These are phyloP conservation scores for Periconia digitata DNA, from an alignment of 2,329 filamentous ascomycete genomes.

Conservation along the genomic window DNA sequence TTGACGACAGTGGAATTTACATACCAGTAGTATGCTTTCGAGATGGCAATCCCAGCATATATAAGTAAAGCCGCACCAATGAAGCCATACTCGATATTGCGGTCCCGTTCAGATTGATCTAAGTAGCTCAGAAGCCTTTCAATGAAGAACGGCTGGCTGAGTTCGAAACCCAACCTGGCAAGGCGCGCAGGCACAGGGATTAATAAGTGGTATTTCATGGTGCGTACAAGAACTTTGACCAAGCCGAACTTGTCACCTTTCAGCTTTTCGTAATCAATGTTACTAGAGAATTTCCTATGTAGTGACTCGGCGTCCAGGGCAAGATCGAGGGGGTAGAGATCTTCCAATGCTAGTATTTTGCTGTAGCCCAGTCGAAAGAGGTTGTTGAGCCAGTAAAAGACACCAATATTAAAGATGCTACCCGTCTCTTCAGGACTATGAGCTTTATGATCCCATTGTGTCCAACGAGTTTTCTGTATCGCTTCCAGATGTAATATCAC, in stretches of 20 bases:
- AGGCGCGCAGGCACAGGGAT: slow-evolving; percentile 24
- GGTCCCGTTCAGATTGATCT: slow-evolving; percentile 8
- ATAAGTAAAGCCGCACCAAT: slow-evolving; percentile 16
- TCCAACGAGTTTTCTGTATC: slow-evolving; percentile 24
- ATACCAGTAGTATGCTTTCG: slow-evolving; percentile 4
- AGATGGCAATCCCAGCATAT: slow-evolving; percentile 9
- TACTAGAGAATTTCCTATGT: slow-evolving; percentile 15
- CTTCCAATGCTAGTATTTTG: slow-evolving; percentile 28
- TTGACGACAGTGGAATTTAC: neutral
- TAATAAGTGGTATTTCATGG: slow-evolving; percentile 24
- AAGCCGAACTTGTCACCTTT: slow-evolving; percentile 18
- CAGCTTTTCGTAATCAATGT: slow-evolving; percentile 11
- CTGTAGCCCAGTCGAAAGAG: slow-evolving; percentile 34
- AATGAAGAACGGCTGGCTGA: slow-evolving; percentile 30
- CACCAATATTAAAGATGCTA: slow-evolving; percentile 34
- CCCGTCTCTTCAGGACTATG: slow-evolving; percentile 38
- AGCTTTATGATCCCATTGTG: slow-evolving; percentile 23
- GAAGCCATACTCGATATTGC: slow-evolving; percentile 17
- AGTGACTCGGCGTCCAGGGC: slow-evolving; percentile 13
- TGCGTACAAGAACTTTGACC: slow-evolving; percentile 22
- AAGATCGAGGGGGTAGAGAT: slow-evolving; percentile 30
- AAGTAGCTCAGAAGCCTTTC: slow-evolving; percentile 20
- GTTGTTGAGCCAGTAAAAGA: slow-evolving; percentile 42
- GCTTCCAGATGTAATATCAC: slow-evolving; percentile 23
- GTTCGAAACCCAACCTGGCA: slow-evolving; percentile 24